Evolutionary conservation across 345 rosid species (phyloP).

Genomic region (Sisymbrium altissimum): DNA sequence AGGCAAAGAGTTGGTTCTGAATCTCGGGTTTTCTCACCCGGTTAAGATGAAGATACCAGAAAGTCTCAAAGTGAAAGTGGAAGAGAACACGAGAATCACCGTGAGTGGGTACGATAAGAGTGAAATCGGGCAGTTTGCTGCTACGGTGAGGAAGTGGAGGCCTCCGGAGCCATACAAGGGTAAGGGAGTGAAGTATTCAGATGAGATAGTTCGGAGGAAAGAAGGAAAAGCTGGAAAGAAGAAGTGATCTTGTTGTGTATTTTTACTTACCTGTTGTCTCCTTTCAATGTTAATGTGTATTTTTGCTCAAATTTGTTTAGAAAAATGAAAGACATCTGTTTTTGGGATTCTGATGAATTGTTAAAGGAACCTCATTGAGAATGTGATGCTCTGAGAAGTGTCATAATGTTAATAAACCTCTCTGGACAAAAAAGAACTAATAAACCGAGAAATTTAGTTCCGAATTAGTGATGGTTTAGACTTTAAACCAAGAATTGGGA

Average conservation of each 20-base stretch:
- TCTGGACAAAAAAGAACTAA: neutral
- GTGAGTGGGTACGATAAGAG: conserved; percentile 81
- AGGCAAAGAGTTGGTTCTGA: conserved; percentile 76
- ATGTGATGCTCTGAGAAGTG: neutral
- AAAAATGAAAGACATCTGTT: conserved; percentile 1
- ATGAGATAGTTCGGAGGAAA: conserved; percentile 75
- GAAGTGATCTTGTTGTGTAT: conserved; percentile 43
- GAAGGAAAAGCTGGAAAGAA: conserved; percentile 99
- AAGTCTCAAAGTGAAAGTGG: conserved; percentile 71
- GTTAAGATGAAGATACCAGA: conserved; percentile 82
- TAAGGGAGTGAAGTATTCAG: conserved; percentile 86
- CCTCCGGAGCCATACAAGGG: conserved; percentile 99
- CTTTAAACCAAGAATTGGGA: neutral
- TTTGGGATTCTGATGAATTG: conserved; percentile 11
- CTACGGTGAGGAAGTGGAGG: conserved; percentile 86
- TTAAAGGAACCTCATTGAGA: neutral
- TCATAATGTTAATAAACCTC: neutral
- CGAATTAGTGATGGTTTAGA: too few relatives aligned
- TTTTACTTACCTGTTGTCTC: neutral
- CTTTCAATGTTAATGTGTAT: conserved; percentile 9
- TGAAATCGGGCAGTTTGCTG: conserved; percentile 79
- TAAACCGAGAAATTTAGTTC: neutral
- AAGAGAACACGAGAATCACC: conserved; percentile 72
- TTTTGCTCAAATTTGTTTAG: conserved; percentile 6
- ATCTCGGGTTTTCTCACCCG: conserved; percentile 91